phyloP scores from a whole-genome alignment of 352 stramenopile species.

The Globisporangium polare region DNA sequence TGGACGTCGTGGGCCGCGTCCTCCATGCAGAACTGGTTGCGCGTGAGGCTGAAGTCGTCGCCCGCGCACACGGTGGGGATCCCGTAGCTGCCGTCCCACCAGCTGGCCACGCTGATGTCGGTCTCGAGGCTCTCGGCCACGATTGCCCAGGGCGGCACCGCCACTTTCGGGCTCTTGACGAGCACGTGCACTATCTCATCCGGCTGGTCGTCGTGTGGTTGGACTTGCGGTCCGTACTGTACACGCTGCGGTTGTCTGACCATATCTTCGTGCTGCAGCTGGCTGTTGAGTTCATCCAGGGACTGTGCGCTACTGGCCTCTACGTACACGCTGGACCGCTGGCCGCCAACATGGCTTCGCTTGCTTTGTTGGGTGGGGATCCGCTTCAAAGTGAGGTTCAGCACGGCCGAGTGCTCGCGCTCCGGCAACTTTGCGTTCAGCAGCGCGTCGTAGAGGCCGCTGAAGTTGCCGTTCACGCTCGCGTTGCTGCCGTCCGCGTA shows the following conservation, averaged over 20 bases:
- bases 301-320: not conserved
- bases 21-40: conserved; percentile 57
- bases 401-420: conserved; percentile 15
- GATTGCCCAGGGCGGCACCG: conserved; percentile 66
- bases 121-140: conserved; percentile 43
- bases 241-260: not conserved
- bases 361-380: not conserved
- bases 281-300: conserved; percentile 6
- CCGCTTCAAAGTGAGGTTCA: conserved; percentile 31
- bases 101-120: conserved; percentile 74
- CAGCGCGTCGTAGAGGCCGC: conserved; percentile 44
- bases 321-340: conserved; percentile 14
- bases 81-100: conserved; percentile 71
- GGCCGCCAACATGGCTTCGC: not conserved
- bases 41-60: conserved; percentile 41
- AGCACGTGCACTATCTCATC: conserved; percentile 29
- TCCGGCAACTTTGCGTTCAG: conserved; percentile 32
- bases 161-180: conserved; percentile 50
- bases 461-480: conserved; percentile 25
- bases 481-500: conserved; percentile 38
- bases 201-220: conserved; percentile 10
- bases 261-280: not conserved
- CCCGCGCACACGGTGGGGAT: conserved; percentile 74
- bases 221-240: not conserved
- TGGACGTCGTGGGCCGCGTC: conserved; percentile 31